Conservation (phyloP, 768 basidiomycete species). For the Russula emetica region DNA sequence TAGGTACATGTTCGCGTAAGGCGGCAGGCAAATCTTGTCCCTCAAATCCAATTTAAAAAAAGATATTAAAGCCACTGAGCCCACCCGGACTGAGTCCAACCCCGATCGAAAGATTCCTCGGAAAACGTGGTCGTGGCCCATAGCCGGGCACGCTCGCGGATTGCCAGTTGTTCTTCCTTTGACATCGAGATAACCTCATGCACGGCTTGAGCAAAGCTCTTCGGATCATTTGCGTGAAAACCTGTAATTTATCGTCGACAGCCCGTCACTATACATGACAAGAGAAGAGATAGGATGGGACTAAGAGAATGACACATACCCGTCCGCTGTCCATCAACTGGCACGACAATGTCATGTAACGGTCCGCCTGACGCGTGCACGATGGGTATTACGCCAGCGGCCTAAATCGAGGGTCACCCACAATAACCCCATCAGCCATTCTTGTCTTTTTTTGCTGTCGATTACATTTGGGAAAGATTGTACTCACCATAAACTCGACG, state of each 20-base stretch:
- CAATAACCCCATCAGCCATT: neutral
- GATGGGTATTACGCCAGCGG: slow-evolving; percentile 89
- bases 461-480: slow-evolving; percentile 3
- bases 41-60: neutral
- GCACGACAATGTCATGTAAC: slow-evolving; percentile 84
- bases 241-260: slow-evolving; percentile 40
- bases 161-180: slow-evolving; percentile 48
- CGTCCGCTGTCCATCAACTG: slow-evolving; percentile 64
- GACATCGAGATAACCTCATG: slow-evolving; percentile 59
- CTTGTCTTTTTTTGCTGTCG: neutral
- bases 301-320: slow-evolving; percentile 39
- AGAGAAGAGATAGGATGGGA: neutral
- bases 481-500: slow-evolving; percentile 90
- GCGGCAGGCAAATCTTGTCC: neutral
- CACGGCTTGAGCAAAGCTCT: slow-evolving; percentile 63
- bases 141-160: slow-evolving; percentile 63
- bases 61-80: slow-evolving; percentile 30
- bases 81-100: slow-evolving; percentile 70
- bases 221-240: slow-evolving; percentile 68
- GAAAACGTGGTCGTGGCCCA: slow-evolving; percentile 75
- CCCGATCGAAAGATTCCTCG: slow-evolving; percentile 68
- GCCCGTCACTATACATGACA: neutral
- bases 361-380: slow-evolving; percentile 93
- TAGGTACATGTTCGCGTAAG: neutral
- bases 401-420: slow-evolving; percentile 44